phyloP scores from a whole-genome alignment of 1,139 yeast species.

The Yamadazyma atmosphaerica region DNA sequence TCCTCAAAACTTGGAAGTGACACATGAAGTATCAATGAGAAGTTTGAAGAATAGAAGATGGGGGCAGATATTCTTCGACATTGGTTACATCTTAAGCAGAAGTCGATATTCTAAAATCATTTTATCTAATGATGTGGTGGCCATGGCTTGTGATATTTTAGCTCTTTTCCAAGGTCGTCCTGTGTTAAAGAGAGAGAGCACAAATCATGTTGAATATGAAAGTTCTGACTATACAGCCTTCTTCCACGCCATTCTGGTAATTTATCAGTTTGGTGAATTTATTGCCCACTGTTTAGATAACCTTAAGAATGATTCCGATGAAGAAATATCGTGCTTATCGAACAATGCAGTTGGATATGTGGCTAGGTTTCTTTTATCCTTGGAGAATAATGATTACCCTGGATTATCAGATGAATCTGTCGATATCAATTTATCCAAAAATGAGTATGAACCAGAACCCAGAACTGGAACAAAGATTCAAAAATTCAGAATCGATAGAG shows the following conservation, averaged over 20 bases:
- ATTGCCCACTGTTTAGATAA: constrained; percentile 50
- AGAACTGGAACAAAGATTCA: constrained; percentile 24
- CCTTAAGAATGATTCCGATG: constrained; percentile 19
- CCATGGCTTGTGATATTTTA: constrained; percentile 62
- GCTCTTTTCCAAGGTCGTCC: constrained; percentile 80
- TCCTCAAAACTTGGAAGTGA: constrained; percentile 44
- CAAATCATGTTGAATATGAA: constrained; percentile 88
- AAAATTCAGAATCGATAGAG: constrained; percentile 31
- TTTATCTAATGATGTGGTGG: constrained; percentile 34
- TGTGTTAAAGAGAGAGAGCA: constrained; percentile 71
- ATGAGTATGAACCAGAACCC: constrained; percentile 22
- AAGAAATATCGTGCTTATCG: constrained; percentile 22
- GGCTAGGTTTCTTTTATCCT: constrained; percentile 25
- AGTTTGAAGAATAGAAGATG: constrained; percentile 76
- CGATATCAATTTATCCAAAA: constrained; percentile 26
- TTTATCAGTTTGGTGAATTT: constrained; percentile 62
- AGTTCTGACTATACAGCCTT: constrained; percentile 81
- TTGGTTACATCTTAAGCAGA: constrained; percentile 74
- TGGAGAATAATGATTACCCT: constrained; percentile 32
- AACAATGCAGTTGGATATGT: constrained; percentile 35
- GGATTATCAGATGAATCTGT: constrained; percentile 28
- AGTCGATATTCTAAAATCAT: constrained; percentile 53
- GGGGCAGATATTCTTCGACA: constrained; percentile 83
- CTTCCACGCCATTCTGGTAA: constrained; percentile 73
- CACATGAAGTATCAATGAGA: constrained; percentile 42